Evolutionary conservation across 2,329 filamentous ascomycete species (phyloP).

Genomic region (Trichoderma sp.): DNA sequence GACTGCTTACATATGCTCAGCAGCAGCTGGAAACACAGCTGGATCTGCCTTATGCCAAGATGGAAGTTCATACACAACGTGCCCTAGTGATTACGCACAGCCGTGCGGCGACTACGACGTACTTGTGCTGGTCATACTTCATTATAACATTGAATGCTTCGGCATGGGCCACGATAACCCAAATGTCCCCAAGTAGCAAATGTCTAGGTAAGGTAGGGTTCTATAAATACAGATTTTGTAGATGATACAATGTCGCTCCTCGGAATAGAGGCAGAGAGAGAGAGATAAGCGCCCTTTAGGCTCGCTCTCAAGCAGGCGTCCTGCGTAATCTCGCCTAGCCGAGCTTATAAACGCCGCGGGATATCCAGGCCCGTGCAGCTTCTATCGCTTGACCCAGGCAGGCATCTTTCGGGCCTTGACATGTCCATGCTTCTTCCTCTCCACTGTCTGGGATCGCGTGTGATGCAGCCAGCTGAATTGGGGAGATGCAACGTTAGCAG

Average conservation of each 20-base stretch:
- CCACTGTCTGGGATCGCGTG: slow-evolving; percentile 88
- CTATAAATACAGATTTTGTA: slow-evolving; percentile 21
- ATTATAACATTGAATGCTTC: background rate
- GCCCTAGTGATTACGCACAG: background rate
- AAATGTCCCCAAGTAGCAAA: background rate
- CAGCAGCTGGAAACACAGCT: background rate
- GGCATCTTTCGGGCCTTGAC: slow-evolving; percentile 98
- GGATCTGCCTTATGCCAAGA: background rate
- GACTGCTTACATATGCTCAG: background rate
- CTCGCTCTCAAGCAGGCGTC: background rate
- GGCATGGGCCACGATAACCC: background rate
- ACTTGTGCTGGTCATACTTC: slow-evolving; percentile 6
- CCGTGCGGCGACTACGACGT: background rate
- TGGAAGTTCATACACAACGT: background rate
- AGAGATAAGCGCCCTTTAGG: background rate
- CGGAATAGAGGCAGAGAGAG: background rate
- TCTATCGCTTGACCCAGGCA: slow-evolving; percentile 87
- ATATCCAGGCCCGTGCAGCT: background rate
- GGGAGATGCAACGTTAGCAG: slow-evolving; percentile 43
- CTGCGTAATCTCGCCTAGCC: slow-evolving; percentile 18
- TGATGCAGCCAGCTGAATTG: slow-evolving; percentile 80
- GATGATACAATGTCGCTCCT: slow-evolving; percentile 18
- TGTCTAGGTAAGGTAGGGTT: background rate
- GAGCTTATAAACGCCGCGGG: slow-evolving; percentile 1
- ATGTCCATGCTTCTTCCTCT: slow-evolving; percentile 97